Evolutionary conservation across 768 basidiomycete species (phyloP).

Genomic region (Macrolepiota dolichaula): DNA sequence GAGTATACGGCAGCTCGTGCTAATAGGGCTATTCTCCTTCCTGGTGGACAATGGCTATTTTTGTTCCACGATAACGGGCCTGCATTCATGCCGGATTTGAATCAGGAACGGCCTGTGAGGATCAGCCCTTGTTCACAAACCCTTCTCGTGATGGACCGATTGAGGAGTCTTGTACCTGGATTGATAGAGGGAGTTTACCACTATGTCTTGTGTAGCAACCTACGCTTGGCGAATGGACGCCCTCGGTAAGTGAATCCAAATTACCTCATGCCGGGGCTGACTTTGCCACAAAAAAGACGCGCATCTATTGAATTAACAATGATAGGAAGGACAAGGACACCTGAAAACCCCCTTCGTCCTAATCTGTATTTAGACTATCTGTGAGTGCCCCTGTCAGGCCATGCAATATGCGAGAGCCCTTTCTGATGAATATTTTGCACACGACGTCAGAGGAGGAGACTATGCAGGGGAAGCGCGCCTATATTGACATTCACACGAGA

Average conservation of each 20-base stretch:
- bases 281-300: neutral
- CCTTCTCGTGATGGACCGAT: no score
- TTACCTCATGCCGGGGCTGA: neutral
- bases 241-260: neutral
- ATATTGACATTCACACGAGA: neutral
- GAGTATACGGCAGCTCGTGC: neutral
- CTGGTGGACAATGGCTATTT: neutral
- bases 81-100: neutral
- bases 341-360: neutral
- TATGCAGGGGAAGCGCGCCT: neutral
- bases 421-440: neutral
- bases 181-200: neutral
- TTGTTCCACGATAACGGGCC: neutral
- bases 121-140: neutral
- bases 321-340: no score
- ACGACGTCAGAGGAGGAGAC: neutral
- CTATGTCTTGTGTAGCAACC: neutral
- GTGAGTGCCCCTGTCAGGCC: neutral
- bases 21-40: neutral
- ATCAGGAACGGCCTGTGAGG: neutral
- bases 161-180: neutral
- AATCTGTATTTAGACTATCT: neutral
- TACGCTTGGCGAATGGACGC: neutral
- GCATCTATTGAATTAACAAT: neutral
- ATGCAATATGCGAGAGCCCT: neutral